Percentiles rank a stretch among this genome's conserved stretches.
Conservation (phyloP, 257 asterid species). For the Capsicum rhomboideum region DNA sequence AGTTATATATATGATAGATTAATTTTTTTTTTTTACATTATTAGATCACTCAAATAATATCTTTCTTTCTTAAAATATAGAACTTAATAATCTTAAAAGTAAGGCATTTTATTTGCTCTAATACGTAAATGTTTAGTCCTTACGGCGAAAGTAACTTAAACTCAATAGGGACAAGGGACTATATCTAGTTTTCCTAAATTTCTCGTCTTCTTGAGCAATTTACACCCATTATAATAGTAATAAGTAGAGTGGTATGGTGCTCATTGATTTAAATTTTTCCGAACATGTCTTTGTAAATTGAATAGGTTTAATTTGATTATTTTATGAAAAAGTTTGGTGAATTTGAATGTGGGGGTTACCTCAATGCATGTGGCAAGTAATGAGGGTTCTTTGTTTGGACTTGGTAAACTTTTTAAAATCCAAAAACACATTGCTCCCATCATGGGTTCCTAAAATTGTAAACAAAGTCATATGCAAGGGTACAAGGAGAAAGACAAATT, state of each 20-base stretch:
- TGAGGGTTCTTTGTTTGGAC: neutral
- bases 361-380: neutral
- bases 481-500: neutral
- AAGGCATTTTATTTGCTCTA: too few species aligned
- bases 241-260: neutral
- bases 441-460: neutral
- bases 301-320: neutral
- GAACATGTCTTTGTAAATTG: neutral
- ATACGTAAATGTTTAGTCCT: too few species aligned
- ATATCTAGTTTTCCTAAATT: neutral
- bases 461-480: neutral
- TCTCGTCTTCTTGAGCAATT: neutral
- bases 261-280: neutral
- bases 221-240: neutral
- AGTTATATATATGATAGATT: too few species aligned
- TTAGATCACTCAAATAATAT: too few species aligned
- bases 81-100: too few species aligned
- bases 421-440: neutral
- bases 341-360: neutral
- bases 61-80: too few species aligned
- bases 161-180: too few species aligned
- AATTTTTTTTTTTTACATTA: too few species aligned
- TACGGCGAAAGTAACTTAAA: too few species aligned
- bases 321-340: neutral
- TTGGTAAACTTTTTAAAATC: neutral